Evolutionary conservation across 352 stramenopile species (phyloP), one percentile per base, ranked within the genome.

Genomic region (Phytophthora sansomeana): DNA sequence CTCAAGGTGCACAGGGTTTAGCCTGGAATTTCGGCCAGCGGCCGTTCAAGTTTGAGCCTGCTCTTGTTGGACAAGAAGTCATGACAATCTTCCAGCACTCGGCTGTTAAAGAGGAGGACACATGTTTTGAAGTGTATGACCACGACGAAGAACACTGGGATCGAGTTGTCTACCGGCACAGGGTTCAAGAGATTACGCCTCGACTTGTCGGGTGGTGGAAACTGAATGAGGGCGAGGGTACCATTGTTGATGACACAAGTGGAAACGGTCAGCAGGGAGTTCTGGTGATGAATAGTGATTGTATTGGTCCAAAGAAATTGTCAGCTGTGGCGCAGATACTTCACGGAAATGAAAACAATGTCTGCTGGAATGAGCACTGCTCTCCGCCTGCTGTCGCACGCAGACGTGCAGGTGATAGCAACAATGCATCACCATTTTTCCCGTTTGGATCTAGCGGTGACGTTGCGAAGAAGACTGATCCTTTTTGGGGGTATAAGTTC

Each of bases 21-120:
- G 78, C 78, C 8, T 93, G 85, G 85, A 93, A 93, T 61, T 80
- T 93, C 59, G 85, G 85, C 0, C 76, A 92, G 6, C 65, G 60
- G 2, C 68, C 78, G 26, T 90, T 93, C 42, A 86, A 86, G 38
- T 81, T 76, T 33, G 32, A 70, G 26, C 75, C 83, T 30, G 35
- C 30, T 35, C 16, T 51, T 35, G 63, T 50, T n/a, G 53, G 57
- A 24, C 43, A 14, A 2, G 39, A 53, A 8, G n/a, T 87, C 9
- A 8, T 81, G 5, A 83, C 77, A 3, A 61, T 83, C 5, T 46
- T 87, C 5, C 58, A 82, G 10, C 78, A 67, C 26, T 52, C 65
- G 2, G 63, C 49, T 4, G 69, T 56, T 24, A 13, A 42, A 0
- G 68, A 81, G 28, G 55, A 72, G 2, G 56, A 80, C 16, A 62